These are phyloP conservation scores for Phytopythium delawarense DNA, from an alignment of 352 stramenopile genomes.

Conservation along the genomic window DNA sequence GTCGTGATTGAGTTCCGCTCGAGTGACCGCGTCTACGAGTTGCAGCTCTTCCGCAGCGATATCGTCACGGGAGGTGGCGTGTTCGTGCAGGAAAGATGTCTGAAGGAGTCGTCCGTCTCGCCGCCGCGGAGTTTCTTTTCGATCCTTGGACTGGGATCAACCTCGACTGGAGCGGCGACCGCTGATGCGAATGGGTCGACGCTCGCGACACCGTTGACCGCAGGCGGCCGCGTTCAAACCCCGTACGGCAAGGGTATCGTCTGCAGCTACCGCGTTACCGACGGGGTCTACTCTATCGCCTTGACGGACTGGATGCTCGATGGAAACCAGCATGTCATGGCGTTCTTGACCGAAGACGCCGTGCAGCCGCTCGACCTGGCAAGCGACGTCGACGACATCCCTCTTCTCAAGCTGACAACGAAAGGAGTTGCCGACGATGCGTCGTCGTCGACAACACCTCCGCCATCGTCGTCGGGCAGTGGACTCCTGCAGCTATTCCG, in stretches of 20 bases:
- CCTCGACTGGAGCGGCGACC: constrained; percentile 5
- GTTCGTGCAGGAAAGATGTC: constrained; percentile 50
- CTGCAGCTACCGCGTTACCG: constrained; percentile 30
- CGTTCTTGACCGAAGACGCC: constrained; percentile 47
- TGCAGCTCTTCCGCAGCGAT: constrained; percentile 49
- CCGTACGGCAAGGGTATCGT: constrained; percentile 62
- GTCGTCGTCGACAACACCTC: not conserved
- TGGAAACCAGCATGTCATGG: constrained; percentile 31
- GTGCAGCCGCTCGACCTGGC: constrained; percentile 26
- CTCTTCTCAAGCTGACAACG: constrained; percentile 21
- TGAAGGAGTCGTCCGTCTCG: constrained; percentile 47
- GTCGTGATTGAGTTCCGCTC: constrained; percentile 65
- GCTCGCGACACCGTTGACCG: constrained; percentile 8
- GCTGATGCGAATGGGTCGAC: constrained; percentile 1
- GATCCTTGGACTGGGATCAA: constrained; percentile 38
- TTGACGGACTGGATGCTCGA: constrained; percentile 52
- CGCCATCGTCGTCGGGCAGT: constrained; percentile 28
- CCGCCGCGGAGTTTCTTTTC: constrained; percentile 69
- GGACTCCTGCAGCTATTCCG: constrained; percentile 75
- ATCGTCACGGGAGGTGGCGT: constrained; percentile 28
- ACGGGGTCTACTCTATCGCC: constrained; percentile 45
- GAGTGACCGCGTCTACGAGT: constrained; percentile 60
- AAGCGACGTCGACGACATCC: constrained; percentile 39
- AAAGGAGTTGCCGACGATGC: constrained; percentile 9
- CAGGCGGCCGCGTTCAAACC: constrained; percentile 44